phyloP scores from a whole-genome alignment of 1,139 yeast species.

The Groenewaldozyma auringiensis region DNA sequence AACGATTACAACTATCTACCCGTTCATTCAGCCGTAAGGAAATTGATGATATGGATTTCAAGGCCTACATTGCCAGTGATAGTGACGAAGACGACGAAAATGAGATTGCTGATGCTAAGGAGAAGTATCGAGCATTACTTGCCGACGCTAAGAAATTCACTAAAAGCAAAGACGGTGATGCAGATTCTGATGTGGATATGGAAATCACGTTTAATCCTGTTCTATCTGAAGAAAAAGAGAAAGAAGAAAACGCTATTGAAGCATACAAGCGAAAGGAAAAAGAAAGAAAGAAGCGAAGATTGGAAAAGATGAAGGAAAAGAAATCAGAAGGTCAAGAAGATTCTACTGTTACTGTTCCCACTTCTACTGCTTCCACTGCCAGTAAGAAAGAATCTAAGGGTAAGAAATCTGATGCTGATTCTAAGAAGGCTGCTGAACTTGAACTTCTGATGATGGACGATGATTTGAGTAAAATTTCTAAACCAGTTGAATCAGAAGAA shows the following conservation, averaged over 20 bases:
- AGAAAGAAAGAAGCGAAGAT: conserved; percentile 80
- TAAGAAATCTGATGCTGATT: conserved; percentile 32
- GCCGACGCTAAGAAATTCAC: conserved; percentile 36
- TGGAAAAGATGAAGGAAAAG: conserved; percentile 58
- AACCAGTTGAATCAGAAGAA: conserved; percentile 17
- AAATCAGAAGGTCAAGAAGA: conserved; percentile 41
- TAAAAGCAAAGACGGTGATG: conserved; percentile 29
- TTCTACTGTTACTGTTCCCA: conserved; percentile 24
- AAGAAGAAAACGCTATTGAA: conserved; percentile 72
- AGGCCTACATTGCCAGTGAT: conserved; percentile 90
- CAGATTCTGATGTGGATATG: conserved; percentile 60
- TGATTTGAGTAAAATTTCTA: conserved; percentile 19
- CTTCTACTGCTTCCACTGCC: conserved; percentile 16
- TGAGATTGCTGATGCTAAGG: conserved; percentile 38
- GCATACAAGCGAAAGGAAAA: conserved; percentile 82
- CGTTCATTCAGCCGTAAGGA: conserved; percentile 85
- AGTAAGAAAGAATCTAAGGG: conserved; percentile 20
- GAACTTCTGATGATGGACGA: conserved; percentile 73
- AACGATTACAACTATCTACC: conserved; percentile 69
- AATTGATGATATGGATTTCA: conserved; percentile 91
- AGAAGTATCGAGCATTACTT: conserved; percentile 59
- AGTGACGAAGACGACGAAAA: conserved; percentile 53
- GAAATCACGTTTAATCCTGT: conserved; percentile 96
- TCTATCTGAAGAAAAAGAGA: conserved; percentile 40
- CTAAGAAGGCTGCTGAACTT: conserved; percentile 53